Conservation (phyloP, 768 basidiomycete genomes). For the Ramaria sp. region DNA sequence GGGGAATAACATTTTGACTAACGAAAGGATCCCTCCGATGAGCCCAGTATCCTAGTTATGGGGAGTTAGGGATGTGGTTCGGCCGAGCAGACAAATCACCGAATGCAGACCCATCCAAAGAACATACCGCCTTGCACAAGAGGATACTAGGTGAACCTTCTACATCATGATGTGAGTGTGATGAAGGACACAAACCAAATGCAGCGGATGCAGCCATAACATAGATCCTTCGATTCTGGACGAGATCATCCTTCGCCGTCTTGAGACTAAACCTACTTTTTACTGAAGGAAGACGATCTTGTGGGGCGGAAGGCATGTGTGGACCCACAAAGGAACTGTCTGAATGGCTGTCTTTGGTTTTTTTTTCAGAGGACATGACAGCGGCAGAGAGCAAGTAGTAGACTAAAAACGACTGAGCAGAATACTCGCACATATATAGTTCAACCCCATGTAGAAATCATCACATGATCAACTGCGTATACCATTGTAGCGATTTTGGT, state of each 20-base stretch:
- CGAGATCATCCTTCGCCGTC: background rate
- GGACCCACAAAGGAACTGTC: background rate
- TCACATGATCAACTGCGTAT: no score
- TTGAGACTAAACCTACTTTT: background rate
- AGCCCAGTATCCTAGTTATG: conserved; percentile 35
- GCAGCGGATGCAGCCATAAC: conserved; percentile 6
- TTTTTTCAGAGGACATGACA: background rate
- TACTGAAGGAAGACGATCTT: background rate
- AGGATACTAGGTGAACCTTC: background rate
- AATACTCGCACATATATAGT: no score
- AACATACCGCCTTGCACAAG: conserved; percentile 2
- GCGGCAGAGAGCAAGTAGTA: background rate
- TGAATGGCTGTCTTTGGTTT: background rate
- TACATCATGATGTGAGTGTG: background rate
- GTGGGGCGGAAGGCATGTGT: background rate
- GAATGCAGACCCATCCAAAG: conserved; percentile 1
- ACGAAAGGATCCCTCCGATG: conserved; percentile 38
- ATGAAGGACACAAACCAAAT: background rate
- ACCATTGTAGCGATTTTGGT: no score
- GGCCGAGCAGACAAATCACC: background rate
- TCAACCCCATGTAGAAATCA: no score
- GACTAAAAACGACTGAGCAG: no score
- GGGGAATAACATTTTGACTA: background rate
- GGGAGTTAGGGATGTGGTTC: background rate
- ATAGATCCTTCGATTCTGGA: conserved; percentile 1